Evolutionary conservation across 441 rosid species (phyloP).

Genomic region (Macaranga tanarius): DNA sequence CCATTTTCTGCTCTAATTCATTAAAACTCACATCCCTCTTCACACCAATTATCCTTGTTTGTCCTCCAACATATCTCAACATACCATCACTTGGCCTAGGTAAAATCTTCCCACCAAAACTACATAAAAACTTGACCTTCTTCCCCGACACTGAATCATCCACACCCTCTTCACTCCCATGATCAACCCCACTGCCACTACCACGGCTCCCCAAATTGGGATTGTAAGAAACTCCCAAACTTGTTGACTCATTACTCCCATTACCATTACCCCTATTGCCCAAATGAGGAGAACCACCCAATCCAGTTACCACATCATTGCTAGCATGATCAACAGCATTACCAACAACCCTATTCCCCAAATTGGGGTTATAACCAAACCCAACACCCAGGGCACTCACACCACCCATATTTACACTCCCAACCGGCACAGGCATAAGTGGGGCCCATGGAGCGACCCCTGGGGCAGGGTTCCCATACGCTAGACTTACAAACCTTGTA

Average conservation of each 20-base stretch:
- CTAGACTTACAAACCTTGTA: constrained; percentile 42
- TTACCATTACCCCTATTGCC: constrained; percentile 28
- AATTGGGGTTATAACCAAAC: constrained; percentile 35
- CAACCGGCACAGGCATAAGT: constrained; percentile 33
- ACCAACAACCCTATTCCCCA: constrained; percentile 34
- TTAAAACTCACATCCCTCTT: constrained; percentile 50
- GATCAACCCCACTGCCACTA: constrained; percentile 41
- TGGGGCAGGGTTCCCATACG: constrained; percentile 36
- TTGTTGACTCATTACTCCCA: constrained; percentile 32
- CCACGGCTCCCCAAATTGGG: constrained; percentile 35
- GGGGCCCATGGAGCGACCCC: constrained; percentile 42
- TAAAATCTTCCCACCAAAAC: constrained; percentile 71
- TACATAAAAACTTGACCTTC: constrained; percentile 68
- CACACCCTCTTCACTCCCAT: constrained; percentile 50
- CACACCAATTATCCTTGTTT: constrained; percentile 63
- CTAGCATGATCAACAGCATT: constrained; percentile 45
- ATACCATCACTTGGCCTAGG: constrained; percentile 80
- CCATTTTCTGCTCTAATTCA: constrained; percentile 60
- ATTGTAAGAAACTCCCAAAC: constrained; percentile 23
- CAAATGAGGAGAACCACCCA: constrained; percentile 27
- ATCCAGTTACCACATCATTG: constrained; percentile 33
- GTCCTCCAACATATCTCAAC: constrained; percentile 79
- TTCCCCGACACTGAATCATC: constrained; percentile 55
- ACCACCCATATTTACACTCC: constrained; percentile 36
- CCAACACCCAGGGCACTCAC: constrained; percentile 38